Percentiles rank a stretch among this genome's conserved stretches.
Conservation (phyloP, 768 basidiomycete species). For the Auricularia sp. region DNA sequence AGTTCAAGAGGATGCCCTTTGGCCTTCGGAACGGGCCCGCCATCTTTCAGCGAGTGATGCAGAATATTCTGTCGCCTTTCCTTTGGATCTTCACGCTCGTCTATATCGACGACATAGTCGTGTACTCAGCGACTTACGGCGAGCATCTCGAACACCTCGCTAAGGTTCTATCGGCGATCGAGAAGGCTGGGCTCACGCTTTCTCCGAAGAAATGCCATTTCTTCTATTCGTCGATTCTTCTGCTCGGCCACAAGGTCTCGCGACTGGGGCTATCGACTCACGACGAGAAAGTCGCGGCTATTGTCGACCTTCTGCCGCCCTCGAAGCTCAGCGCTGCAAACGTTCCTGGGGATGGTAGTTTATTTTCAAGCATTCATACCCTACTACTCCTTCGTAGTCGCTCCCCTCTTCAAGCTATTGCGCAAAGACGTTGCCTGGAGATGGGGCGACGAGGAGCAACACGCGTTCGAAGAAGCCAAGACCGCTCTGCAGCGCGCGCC, state of each 20-base stretch:
- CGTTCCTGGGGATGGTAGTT: conserved; percentile 29
- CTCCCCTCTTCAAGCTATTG: conserved; percentile 22
- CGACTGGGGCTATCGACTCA: conserved; percentile 28
- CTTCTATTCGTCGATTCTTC: conserved; percentile 11
- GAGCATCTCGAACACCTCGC: conserved; percentile 12
- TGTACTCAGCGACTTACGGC: too few relatives aligned
- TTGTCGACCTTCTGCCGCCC: conserved; percentile 19
- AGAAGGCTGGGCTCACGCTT: too few relatives aligned
- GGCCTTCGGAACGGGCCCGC: conserved; percentile 18
- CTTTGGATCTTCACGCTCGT: conserved; percentile 12
- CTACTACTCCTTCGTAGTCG: conserved; percentile 23
- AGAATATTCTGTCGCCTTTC: too few relatives aligned
- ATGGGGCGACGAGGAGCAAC: conserved; percentile 12
- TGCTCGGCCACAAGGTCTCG: conserved; percentile 25
- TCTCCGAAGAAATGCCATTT: conserved; percentile 6
- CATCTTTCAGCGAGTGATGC: not conserved
- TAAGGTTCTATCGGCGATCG: too few relatives aligned
- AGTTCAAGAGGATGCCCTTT: conserved; percentile 35
- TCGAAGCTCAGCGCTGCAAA: conserved; percentile 18
- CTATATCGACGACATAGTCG: conserved; percentile 28
- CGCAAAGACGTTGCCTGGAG: too few relatives aligned
- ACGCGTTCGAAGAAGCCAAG: conserved; percentile 23
- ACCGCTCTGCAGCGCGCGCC: conserved; percentile 22
- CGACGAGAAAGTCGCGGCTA: conserved; percentile 27
- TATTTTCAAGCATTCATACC: conserved; percentile 21